Evolutionary conservation across 2,329 filamentous ascomycete genomes (phyloP).

Genomic region (Chrysoporthe deuterocubensis): DNA sequence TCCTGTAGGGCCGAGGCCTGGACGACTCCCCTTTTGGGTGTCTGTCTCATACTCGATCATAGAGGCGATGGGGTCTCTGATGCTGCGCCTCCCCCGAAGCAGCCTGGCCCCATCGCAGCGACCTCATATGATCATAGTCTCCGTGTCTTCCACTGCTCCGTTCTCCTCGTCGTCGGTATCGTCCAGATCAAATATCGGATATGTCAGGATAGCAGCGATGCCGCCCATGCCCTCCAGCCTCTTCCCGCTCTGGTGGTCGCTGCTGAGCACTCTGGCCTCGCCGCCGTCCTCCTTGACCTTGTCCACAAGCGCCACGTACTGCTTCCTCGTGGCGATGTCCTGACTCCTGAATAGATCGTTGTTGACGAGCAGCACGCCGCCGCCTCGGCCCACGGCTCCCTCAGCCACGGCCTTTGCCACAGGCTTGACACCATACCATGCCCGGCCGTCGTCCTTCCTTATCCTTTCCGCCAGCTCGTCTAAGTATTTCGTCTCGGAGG

Average conservation of each 20-base stretch:
- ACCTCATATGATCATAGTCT: conserved; percentile 36
- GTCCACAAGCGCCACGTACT: conserved; percentile 86
- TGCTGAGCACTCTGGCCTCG: conserved; percentile 86
- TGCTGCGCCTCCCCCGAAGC: neutral
- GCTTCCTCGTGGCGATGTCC: conserved; percentile 74
- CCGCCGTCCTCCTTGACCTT: conserved; percentile 85
- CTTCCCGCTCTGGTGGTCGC: conserved; percentile 91
- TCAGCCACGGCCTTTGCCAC: conserved; percentile 83
- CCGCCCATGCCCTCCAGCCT: conserved; percentile 82
- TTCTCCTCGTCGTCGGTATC: conserved; percentile 60
- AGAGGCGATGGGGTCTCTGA: neutral
- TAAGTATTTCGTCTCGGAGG: conserved; percentile 81
- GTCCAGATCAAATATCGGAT: conserved; percentile 81
- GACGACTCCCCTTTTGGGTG: neutral
- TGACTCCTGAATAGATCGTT: conserved; percentile 86
- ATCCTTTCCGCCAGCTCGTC: conserved; percentile 80
- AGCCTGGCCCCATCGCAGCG: neutral
- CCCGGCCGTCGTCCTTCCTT: conserved; percentile 81
- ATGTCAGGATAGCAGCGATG: conserved; percentile 89
- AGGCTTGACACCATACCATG: conserved; percentile 86
- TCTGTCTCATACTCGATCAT: neutral
- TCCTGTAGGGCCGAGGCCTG: neutral
- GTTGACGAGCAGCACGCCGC: conserved; percentile 83
- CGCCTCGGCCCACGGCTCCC: conserved; percentile 85
- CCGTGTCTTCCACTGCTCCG: conserved; percentile 36